phyloP scores from a whole-genome alignment of 345 rosid species.

The Murraya koenigii region DNA sequence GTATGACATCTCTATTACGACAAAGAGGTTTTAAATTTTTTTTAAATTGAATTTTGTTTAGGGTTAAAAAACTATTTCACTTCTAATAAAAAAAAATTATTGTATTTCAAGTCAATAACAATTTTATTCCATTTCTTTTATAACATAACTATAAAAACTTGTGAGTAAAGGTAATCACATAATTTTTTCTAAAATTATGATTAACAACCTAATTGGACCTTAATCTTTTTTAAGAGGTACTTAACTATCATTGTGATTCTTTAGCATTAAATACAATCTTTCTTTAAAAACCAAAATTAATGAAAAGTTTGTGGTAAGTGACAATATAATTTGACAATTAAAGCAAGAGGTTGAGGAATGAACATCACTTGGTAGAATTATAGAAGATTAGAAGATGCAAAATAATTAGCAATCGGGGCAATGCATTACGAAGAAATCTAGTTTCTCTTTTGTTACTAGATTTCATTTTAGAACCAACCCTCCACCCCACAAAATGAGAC shows the following conservation, averaged over 20 bases:
- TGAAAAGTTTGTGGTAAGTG: neutral
- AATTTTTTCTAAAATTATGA: neutral
- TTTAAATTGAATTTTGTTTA: too few species aligned
- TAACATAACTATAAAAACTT: too few species aligned
- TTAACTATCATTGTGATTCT: neutral
- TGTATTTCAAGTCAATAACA: neutral
- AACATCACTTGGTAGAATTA: neutral
- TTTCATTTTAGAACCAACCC: neutral
- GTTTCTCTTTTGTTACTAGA: neutral
- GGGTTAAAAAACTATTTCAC: too few species aligned
- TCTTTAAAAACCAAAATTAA: neutral
- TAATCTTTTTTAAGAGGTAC: neutral
- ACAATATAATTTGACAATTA: neutral
- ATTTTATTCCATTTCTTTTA: neutral
- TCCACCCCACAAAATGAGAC: slow-evolving; percentile 1
- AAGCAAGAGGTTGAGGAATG: neutral
- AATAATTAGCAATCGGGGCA: neutral
- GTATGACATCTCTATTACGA: too few species aligned
- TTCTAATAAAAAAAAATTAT: too few species aligned
- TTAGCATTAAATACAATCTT: neutral
- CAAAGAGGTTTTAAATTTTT: too few species aligned
- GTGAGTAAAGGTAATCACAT: too few species aligned
- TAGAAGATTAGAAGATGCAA: neutral
- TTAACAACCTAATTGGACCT: too few species aligned
- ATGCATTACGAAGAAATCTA: neutral